A percentile compares a stretch with the other conserved stretches of the same genome.
Conservation (phyloP, 768 basidiomycete genomes). For the Pisolithus tinctorius region DNA sequence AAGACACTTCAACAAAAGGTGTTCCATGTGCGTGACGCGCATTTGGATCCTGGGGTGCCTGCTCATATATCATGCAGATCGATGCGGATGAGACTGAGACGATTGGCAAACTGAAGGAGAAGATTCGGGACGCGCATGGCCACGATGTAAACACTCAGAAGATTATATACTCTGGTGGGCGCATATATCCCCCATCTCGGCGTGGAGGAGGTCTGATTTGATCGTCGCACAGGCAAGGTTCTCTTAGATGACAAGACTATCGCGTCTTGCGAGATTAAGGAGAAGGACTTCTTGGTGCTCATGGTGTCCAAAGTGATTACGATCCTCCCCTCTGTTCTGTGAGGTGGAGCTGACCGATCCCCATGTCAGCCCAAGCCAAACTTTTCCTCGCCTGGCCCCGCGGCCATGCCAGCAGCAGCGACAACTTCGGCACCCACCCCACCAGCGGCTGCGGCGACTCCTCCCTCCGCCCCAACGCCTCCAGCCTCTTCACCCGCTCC, state of each 20-base stretch:
- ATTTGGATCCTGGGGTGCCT: background rate
- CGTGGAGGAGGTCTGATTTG: slow-evolving; percentile 1
- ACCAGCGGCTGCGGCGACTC: slow-evolving; percentile 28
- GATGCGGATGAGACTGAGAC: slow-evolving; percentile 75
- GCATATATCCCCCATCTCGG: slow-evolving; percentile 13
- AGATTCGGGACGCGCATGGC: slow-evolving; percentile 72
- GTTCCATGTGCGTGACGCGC: slow-evolving; percentile 52
- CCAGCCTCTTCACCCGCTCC: slow-evolving; percentile 31
- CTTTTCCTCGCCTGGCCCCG: slow-evolving; percentile 19
- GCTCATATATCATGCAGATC: slow-evolving; percentile 36
- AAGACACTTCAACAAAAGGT: slow-evolving; percentile 95
- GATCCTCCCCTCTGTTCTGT: slow-evolving; percentile 29
- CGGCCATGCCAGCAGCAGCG: slow-evolving; percentile 26
- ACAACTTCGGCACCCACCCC: background rate
- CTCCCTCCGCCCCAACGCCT: slow-evolving; percentile 30
- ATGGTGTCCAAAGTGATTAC: slow-evolving; percentile 88
- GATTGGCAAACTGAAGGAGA: slow-evolving; percentile 71
- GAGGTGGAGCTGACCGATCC: slow-evolving; percentile 18
- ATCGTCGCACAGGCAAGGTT: slow-evolving; percentile 67
- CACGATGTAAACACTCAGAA: slow-evolving; percentile 76
- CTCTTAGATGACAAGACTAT: slow-evolving; percentile 84
- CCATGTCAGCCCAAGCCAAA: slow-evolving; percentile 19
- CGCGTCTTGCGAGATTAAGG: slow-evolving; percentile 85
- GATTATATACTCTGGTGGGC: slow-evolving; percentile 85
- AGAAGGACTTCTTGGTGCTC: slow-evolving; percentile 98